A percentile compares a stretch with the other conserved stretches of the same genome.
Conservation (phyloP, 306 rosid genomes). For the Ochetophila trinervis region DNA sequence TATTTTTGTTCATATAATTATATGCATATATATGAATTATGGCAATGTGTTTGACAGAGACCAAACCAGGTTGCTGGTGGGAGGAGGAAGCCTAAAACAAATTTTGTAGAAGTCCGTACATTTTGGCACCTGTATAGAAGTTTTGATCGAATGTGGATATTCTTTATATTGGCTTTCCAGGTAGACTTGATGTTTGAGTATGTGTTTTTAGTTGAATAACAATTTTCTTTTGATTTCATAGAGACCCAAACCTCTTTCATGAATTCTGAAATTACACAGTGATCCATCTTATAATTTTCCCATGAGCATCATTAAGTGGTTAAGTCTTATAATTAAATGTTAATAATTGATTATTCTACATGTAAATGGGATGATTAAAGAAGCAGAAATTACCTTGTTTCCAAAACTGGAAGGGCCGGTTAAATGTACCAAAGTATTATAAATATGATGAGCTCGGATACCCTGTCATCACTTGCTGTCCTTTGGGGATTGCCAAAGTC, state of each 20-base stretch:
- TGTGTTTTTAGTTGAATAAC: slow-evolving; percentile 10
- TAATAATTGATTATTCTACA: no score
- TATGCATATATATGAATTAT: not conserved
- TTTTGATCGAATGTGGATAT: slow-evolving; percentile 98
- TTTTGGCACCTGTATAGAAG: slow-evolving; percentile 87
- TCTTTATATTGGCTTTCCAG: slow-evolving; percentile 94
- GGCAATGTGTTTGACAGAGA: slow-evolving; percentile 48
- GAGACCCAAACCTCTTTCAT: not conserved
- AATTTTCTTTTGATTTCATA: slow-evolving; percentile 1
- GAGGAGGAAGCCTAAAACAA: slow-evolving; percentile 87
- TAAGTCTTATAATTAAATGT: no score
- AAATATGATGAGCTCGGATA: no score
- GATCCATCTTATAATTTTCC: not conserved
- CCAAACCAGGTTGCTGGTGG: slow-evolving; percentile 44
- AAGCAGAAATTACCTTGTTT: not conserved
- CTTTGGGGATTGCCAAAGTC: no score
- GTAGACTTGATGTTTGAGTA: slow-evolving; percentile 38
- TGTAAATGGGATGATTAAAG: no score
- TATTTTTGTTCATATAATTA: not conserved
- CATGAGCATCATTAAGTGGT: no score
- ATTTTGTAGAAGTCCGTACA: slow-evolving; percentile 94
- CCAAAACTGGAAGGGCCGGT: not conserved
- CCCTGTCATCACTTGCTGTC: no score
- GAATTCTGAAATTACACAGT: not conserved
- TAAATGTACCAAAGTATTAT: no score